Evolutionary conservation across 441 rosid species (phyloP), one percentile per base, ranked within the genome.

Genomic region (Dalechampia spathulata): DNA sequence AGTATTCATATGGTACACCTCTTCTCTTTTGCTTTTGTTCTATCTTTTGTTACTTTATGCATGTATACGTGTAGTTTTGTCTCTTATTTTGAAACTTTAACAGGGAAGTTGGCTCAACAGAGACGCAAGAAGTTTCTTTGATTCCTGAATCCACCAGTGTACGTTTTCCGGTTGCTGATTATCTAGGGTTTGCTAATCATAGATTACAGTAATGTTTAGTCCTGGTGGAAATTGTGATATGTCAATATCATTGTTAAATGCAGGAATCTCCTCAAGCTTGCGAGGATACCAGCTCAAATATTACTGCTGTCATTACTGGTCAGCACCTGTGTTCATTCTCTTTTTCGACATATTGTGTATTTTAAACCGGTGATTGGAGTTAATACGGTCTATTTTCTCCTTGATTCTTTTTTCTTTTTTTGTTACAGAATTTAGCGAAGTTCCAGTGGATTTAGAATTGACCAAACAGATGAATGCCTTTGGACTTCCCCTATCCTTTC

Each of bases 401-500:
- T n/a, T n/a, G n/a, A n/a, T n/a, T n/a, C n/a, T n/a, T n/a, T n/a
- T n/a, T n/a, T n/a, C n/a, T n/a, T n/a, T n/a, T n/a, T n/a, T n/a
- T n/a, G n/a, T n/a, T 60, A 55, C 44, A 76, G 89, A 77, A 21
- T 37, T 56, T 40, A 55, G 41, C 26, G 43, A 19, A 47, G 63
- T 40, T 20, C 61, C 46, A 10, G 88, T 70, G 60, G 88, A 85
- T 23, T 50, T 64, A 27, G 83, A 76, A 57, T 57, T 82, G 67
- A 49, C 66, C 1, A 59, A 73, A 48, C 81, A 82, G 72, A 83
- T 89, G 96, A 69, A 72, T 47, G 82, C 63, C 39, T 47, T 83
- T 46, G 97, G 93, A 56, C 96, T 93, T 69, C 99, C 97, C 1
- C 60, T 78, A 57, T 70, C 90, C 2, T 93, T 93, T 67, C 73